These are phyloP conservation scores for Heterobasidion irregulare DNA, from an alignment of 1,284 basidiomycete genomes.

Conservation along the genomic window DNA sequence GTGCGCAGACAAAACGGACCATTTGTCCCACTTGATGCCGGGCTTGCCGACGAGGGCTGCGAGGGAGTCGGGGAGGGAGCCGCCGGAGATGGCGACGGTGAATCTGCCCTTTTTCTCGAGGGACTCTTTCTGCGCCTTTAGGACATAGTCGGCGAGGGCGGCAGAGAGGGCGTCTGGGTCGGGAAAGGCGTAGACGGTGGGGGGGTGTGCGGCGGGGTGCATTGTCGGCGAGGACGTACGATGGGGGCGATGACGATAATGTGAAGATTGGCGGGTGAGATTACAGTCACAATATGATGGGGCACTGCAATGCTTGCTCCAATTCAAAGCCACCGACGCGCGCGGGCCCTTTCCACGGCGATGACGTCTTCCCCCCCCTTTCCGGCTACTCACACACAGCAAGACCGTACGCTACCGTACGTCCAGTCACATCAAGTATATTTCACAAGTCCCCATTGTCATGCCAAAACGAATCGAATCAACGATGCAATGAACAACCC, in stretches of 20 bases:
- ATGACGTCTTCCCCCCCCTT: too few relatives aligned
- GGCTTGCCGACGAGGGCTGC: conserved; percentile 65
- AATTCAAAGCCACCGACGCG: too few relatives aligned
- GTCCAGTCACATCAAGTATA: too few relatives aligned
- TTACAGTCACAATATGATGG: too few relatives aligned
- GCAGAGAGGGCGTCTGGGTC: conserved; percentile 45
- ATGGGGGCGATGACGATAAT: background rate
- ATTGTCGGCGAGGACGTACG: conserved; percentile 4
- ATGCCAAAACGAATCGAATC: too few relatives aligned
- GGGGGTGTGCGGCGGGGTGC: conserved; percentile 41
- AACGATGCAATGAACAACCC: too few relatives aligned
- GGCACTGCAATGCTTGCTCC: too few relatives aligned
- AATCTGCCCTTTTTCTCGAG: conserved; percentile 85
- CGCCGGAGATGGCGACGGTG: conserved; percentile 90
- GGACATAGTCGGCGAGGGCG: conserved; percentile 76
- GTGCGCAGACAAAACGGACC: conserved; percentile 45
- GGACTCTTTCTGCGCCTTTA: conserved; percentile 87
- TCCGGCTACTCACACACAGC: too few relatives aligned
- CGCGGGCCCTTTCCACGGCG: too few relatives aligned
- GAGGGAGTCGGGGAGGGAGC: conserved; percentile 85
- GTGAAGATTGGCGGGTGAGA: too few relatives aligned
- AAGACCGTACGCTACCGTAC: too few relatives aligned
- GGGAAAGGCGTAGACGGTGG: conserved; percentile 73
- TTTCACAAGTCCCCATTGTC: too few relatives aligned
- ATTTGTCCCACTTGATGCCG: conserved; percentile 90